Evolutionary conservation across 169 alveolate species (phyloP).

Genomic region (Toxoplasma gondii): DNA sequence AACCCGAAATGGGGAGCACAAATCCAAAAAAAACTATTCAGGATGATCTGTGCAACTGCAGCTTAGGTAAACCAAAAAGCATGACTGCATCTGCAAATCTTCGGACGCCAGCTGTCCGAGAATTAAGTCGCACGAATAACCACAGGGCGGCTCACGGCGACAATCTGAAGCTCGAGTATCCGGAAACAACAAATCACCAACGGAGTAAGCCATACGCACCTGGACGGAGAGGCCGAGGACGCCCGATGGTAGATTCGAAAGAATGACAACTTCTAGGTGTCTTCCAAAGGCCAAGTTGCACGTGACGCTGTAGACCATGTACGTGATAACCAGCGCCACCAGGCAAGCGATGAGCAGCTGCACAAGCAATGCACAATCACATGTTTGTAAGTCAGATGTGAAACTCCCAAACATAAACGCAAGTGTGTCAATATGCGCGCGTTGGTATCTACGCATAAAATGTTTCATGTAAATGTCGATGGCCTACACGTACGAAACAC

Average conservation of each 20-base stretch:
- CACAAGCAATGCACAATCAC: not conserved
- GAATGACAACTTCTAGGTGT: not conserved
- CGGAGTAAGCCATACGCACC: not conserved
- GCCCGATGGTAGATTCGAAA: not conserved
- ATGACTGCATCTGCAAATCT: no score
- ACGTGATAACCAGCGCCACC: not conserved
- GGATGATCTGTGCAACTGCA: no score
- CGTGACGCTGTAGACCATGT: slow-evolving; percentile 24
- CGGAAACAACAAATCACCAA: no score
- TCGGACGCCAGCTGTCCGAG: no score
- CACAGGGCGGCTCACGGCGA: no score
- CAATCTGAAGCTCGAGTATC: no score
- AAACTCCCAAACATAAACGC: not conserved
- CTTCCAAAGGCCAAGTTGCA: slow-evolving; percentile 24
- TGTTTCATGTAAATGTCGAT: not conserved
- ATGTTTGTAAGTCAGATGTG: not conserved
- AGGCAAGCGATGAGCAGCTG: slow-evolving; percentile 33
- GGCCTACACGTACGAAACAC: not conserved
- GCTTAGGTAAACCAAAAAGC: no score
- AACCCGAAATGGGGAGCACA: not conserved
- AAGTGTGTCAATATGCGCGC: not conserved
- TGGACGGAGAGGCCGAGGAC: not conserved
- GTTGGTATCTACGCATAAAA: not conserved
- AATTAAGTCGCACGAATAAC: no score
- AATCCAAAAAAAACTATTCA: not conserved